phyloP scores from a whole-genome alignment of 2,329 filamentous ascomycete genomes.

The Aureobasidium sp. region DNA sequence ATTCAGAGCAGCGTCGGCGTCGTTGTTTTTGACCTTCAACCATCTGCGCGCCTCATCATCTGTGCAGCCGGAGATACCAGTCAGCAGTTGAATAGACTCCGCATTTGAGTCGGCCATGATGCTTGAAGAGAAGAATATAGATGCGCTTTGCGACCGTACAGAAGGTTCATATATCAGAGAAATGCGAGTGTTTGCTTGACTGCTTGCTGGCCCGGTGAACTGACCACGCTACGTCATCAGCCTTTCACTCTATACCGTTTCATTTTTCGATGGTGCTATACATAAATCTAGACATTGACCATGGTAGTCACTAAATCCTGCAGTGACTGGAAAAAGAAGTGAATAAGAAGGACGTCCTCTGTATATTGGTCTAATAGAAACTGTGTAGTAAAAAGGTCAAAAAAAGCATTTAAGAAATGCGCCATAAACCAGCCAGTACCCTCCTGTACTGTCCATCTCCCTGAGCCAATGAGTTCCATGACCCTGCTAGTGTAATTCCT shows the following conservation, averaged over 20 bases:
- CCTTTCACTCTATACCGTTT: not conserved
- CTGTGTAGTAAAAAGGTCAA: not conserved
- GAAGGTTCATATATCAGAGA: not conserved
- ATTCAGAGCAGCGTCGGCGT: conserved; percentile 24
- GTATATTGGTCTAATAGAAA: conserved; percentile 8
- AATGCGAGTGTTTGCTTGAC: conserved; percentile 5
- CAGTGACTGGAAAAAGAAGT: not conserved
- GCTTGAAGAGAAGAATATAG: not conserved
- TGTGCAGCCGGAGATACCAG: conserved; percentile 20
- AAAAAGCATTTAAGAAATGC: conserved; percentile 1
- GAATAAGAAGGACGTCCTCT: not conserved
- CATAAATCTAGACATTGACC: not conserved
- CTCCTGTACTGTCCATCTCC: not conserved
- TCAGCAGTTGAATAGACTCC: conserved; percentile 22
- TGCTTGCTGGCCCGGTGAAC: conserved; percentile 13
- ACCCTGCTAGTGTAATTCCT: not conserved
- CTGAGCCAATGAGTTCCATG: not conserved
- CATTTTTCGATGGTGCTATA: not conserved
- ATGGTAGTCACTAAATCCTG: not conserved
- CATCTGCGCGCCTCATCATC: conserved; percentile 23
- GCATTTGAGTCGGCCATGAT: conserved; percentile 21
- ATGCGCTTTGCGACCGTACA: not conserved
- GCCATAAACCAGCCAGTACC: not conserved
- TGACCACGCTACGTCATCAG: conserved; percentile 5
- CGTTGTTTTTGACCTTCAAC: conserved; percentile 29